Evolutionary conservation across 2,329 filamentous ascomycete genomes (phyloP), one percentile per base, ranked within the genome.

Genomic region (Rutstroemia sp.): DNA sequence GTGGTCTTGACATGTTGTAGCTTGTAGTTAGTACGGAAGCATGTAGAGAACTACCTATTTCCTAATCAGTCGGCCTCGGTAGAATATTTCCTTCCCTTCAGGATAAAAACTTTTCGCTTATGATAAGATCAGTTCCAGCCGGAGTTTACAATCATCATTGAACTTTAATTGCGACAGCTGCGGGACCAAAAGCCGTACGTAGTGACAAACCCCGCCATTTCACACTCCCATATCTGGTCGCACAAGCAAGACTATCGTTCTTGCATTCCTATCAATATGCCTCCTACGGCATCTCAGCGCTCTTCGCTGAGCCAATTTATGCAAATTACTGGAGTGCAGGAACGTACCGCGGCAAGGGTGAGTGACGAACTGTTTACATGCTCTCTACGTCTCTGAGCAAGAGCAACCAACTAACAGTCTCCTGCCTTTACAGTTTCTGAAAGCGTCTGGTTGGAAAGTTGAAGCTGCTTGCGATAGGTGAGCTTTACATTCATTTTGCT

Each of bases 381-480:
- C 39, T 34, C 21, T 47, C 46, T 19, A 16, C 21, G 10, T 34
- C 27, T 14, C 45, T 3, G 6, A 48, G 36, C 56, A 62, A 56
- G 57, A 53, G 47, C 47, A 49, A 16, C 40, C 39, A 48, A 60
- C 63, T 68, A 49, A 67, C 57, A 38, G 19, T 58, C 34, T 51
- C 34, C 49, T 60, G 53, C 51, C 42, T 54, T n/a, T 9, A 56
- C 58, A 73, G 71, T 63, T 68, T 42, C 65, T 73, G 36, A 72
- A 72, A 58, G 56, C 63, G 21, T 56, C 69, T 39, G 64, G 63
- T 16, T 73, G 69, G 69, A 72, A 71, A 57, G 54, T 73, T 34
- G 71, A 73, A 17, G 55, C 65, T 48, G 71, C 71, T 54, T 66
- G 67, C 55, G 70, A 73, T 59, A 71, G 70, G 71, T 73, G 68